Evolutionary conservation across 2,329 filamentous ascomycete species (phyloP), one percentile per base, ranked within the genome.

Genomic region (Fusarium duplospermum): DNA sequence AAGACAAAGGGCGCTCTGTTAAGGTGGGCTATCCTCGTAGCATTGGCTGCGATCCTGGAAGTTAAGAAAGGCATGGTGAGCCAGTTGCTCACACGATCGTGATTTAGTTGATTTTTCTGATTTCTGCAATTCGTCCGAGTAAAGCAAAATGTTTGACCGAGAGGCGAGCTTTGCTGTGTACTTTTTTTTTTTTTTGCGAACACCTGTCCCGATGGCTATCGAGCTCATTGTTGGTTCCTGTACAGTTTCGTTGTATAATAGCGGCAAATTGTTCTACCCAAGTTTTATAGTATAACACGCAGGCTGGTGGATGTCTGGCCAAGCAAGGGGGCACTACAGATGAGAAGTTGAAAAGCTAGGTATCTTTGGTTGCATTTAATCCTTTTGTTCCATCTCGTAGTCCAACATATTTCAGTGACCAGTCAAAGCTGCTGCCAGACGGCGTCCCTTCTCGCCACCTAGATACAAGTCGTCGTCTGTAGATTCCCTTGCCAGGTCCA

Each of bases 401-500:
- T 65, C 20, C 29, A 36, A 33, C 18, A 10, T 27, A 38, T 56
- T 63, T 70, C 69, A 82, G 31, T 71, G 75, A 31, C 77, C 76
- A 10, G 79, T 67, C 70, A 84, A 68, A 62, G 79, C 81, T n/a
- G 85, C 85, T 13, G 85, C 87, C 42, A 90, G 78, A 67, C 86
- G 83, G 67, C 85, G 83, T 20, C 90, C 89, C 76, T 82, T 85
- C 70, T 90, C 89, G 0, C 89, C 89, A 14, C 89, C 90, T 2
- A 92, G 79, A 78, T 91, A 92, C 47, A 90, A 81, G 73, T 89
- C 89, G 29, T 90, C 91, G 22, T 88, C 86, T 1, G 88, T 86
- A 18, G 90, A 88, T 69, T 90, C 86, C 60, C 91, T 87, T 18
- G 90, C 91, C 79, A 96, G 86, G 78, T 97, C 93, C 3, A 97